phyloP scores from a whole-genome alignment of 129 eudicot genomes.

The Arctium minus region DNA sequence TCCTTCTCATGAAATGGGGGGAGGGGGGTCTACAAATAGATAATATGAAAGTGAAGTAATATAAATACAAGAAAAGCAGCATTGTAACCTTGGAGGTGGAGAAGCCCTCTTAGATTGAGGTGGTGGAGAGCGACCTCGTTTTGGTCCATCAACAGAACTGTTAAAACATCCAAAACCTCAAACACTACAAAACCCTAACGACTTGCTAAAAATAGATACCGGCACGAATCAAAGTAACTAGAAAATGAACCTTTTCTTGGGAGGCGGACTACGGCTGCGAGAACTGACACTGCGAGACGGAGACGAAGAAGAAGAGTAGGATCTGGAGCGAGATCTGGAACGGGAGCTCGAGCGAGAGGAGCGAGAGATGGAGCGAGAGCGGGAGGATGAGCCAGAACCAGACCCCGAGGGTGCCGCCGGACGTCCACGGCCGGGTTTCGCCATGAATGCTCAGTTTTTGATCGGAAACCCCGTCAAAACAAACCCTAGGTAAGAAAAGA shows the following conservation, averaged over 20 bases:
- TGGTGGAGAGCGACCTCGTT: conserved; percentile 79
- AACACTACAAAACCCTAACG: neutral
- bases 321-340: conserved; percentile 54
- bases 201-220: neutral
- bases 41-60: neutral
- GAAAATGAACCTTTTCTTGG: conserved; percentile 24
- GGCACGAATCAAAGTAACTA: neutral
- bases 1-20: neutral
- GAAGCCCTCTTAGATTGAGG: conserved; percentile 64
- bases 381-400: conserved; percentile 35
- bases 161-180: neutral
- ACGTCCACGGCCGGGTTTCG: conserved; percentile 75
- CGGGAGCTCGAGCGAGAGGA: conserved; percentile 48
- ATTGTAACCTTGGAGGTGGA: conserved; percentile 67
- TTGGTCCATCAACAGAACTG: conserved; percentile 80
- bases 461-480: conserved; percentile 4
- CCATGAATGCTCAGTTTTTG: conserved; percentile 34
- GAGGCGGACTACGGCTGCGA: conserved; percentile 67
- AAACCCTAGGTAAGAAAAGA: conserved; percentile 46
- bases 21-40: neutral
- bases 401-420: conserved; percentile 49
- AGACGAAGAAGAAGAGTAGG: conserved; percentile 58
- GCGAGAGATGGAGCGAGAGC: conserved; percentile 51
- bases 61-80: neutral
- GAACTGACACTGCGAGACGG: conserved; percentile 59